Conservation (phyloP, 2,329 filamentous ascomycete species). For the Dothistroma pini region DNA sequence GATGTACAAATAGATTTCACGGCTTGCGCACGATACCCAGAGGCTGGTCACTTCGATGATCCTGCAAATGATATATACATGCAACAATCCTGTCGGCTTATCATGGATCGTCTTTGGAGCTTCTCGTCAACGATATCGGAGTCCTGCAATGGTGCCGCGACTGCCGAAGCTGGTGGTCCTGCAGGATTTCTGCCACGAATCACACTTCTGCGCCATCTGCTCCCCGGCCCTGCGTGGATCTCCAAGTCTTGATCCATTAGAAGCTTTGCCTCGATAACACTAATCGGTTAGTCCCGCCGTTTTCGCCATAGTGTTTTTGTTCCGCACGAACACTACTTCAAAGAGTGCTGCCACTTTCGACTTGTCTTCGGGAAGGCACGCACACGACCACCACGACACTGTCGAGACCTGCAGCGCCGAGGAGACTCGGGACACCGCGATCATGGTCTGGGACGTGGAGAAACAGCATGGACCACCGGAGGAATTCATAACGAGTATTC, state of each 20-base stretch:
- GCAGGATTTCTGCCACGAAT: background rate
- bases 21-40: conserved; percentile 10
- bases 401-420: background rate
- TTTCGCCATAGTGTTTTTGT: background rate
- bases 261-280: background rate
- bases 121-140: background rate
- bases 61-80: background rate
- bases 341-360: background rate
- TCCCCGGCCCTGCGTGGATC: background rate
- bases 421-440: background rate
- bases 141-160: background rate
- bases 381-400: background rate
- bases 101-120: background rate
- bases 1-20: conserved; percentile 10
- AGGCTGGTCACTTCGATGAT: background rate
- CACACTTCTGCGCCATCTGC: background rate
- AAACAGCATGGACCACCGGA: conserved; percentile 24
- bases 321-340: background rate
- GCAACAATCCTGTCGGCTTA: background rate
- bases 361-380: background rate
- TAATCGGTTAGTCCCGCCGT: background rate
- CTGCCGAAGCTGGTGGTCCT: background rate
- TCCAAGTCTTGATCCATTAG: background rate
- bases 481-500: conserved; percentile 14
- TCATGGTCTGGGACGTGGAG: conserved; percentile 22